Conservation (phyloP, 2,329 filamentous ascomycete genomes). For the Aspergillus versicolor region DNA sequence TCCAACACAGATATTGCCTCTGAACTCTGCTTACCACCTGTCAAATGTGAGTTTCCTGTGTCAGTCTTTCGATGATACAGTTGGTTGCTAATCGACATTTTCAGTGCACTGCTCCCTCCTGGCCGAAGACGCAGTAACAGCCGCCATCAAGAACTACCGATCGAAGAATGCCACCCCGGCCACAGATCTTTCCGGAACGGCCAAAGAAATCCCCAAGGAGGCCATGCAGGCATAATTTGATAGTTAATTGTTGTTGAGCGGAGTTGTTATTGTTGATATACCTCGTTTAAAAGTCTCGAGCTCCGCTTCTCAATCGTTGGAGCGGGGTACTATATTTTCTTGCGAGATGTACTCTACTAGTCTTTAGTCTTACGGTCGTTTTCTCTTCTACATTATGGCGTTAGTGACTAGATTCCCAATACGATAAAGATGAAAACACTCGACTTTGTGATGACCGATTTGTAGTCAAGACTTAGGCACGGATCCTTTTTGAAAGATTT, state of each 20-base stretch:
- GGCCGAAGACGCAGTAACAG: slow-evolving; percentile 89
- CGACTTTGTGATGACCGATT: not conserved
- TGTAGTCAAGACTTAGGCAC: not conserved
- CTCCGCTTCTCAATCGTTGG: slow-evolving; percentile 3
- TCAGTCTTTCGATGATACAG: not conserved
- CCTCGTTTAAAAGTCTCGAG: slow-evolving; percentile 8
- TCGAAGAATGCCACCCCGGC: slow-evolving; percentile 78
- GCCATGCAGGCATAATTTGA: slow-evolving; percentile 1
- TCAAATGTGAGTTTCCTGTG: slow-evolving; percentile 66
- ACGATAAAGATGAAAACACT: not conserved
- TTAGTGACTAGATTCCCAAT: slow-evolving; percentile 15
- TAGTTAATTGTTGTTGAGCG: not conserved
- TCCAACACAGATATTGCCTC: slow-evolving; percentile 98
- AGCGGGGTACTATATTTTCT: slow-evolving; percentile 5
- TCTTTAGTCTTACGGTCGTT: slow-evolving; percentile 9
- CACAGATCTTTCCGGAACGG: slow-evolving; percentile 76
- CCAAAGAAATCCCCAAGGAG: slow-evolving; percentile 22
- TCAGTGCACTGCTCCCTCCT: slow-evolving; percentile 89
- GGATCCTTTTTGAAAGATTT: not conserved
- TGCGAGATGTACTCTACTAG: slow-evolving; percentile 11
- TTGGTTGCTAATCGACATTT: slow-evolving; percentile 7
- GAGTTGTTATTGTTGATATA: slow-evolving; percentile 12
- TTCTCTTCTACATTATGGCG: slow-evolving; percentile 6
- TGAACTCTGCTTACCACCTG: slow-evolving; percentile 87
- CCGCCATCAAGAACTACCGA: slow-evolving; percentile 86